Evolutionary conservation across 176 grass and related monocot species (phyloP), one percentile per base, ranked within the genome.

Genomic region (Hyparrhenia diplandra): DNA sequence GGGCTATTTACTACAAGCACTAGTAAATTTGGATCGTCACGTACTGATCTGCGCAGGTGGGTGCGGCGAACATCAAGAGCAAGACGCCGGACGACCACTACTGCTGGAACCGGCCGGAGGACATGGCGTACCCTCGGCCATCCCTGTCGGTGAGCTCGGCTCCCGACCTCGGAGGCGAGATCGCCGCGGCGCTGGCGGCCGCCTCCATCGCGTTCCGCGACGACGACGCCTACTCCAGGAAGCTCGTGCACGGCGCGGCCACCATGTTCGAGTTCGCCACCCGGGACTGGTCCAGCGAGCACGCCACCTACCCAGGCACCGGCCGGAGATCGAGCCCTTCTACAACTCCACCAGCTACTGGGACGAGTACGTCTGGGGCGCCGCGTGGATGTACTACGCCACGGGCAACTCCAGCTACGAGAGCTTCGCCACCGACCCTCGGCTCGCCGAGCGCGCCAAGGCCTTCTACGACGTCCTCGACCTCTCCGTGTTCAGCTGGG

Each of bases 361-460:
- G 95, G 95, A 98, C 57, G 95, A 95, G 90, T 94, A 61, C 90
- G 86, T 98, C 86, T 98, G 95, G 95, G 74, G 86, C 69, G 95
- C 95, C 1, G 90, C 92, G 20, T 79, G 77, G 62, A 35, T 79
- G 43, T 79, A 79, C 77, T 79, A 79, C 43, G 77, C 77, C 42
- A 79, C 77, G 0, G 63, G 77, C 42, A 79, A 79, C 77, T 4
- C 0, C 29, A 79, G 30, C 86, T 86, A 91, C 80, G 18, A 68
- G 64, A 30, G 11, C 59, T 67, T 93, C 87, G 95, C 84, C 54
- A 93, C 92, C 18, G 79, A 86, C 85, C 82, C 86, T 2, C 12
- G n/a, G 12, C 86, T 93, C 32, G 76, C 95, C 20, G 79, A 72
- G 32, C 82, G 86, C 39, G 88, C 95, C 41, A 75, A 46, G 4